Evolutionary conservation across 2,329 filamentous ascomycete genomes (phyloP).

Genomic region (Neophaeococcomyces mojaviensis): DNA sequence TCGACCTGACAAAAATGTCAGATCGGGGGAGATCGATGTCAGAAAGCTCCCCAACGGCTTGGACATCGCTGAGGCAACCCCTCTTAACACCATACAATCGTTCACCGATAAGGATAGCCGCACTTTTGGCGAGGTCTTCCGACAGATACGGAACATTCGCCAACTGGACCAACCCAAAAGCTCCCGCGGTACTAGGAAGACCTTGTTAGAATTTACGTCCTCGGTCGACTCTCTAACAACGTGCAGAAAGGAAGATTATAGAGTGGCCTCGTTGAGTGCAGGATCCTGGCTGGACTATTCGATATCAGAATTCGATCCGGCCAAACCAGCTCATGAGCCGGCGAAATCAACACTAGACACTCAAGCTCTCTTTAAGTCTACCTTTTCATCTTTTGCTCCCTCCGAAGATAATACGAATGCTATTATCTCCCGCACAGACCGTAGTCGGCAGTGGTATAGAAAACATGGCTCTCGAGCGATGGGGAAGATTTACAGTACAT

Average conservation of each 20-base stretch:
- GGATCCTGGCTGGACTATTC: conserved; percentile 38
- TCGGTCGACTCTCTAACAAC: conserved; percentile 14
- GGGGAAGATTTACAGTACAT: conserved; percentile 3
- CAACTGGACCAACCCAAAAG: conserved; percentile 35
- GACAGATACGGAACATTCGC: conserved; percentile 31
- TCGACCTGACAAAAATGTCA: conserved; percentile 15
- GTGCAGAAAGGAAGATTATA: conserved; percentile 34
- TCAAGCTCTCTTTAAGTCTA: conserved; percentile 33
- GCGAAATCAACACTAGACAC: conserved; percentile 3
- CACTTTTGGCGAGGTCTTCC: conserved; percentile 40
- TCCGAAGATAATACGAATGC: conserved; percentile 38
- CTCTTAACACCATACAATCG: conserved; percentile 21
- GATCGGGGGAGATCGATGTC: conserved; percentile 3
- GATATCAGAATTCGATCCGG: neutral
- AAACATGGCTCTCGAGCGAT: conserved; percentile 26
- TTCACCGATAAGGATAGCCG: conserved; percentile 27
- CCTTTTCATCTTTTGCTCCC: conserved; percentile 44
- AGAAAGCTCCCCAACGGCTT: conserved; percentile 67
- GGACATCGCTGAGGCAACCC: conserved; percentile 49
- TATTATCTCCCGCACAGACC: conserved; percentile 35
- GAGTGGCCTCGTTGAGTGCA: conserved; percentile 32
- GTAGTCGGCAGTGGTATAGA: conserved; percentile 39
- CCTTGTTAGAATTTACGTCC: conserved; percentile 8
- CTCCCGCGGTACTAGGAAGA: conserved; percentile 21
- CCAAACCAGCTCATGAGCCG: conserved; percentile 4